Percentiles rank a stretch among this genome's conserved stretches.
phyloP scores from a whole-genome alignment of 2,329 filamentous ascomycete genomes.

The Botrytis porri region DNA sequence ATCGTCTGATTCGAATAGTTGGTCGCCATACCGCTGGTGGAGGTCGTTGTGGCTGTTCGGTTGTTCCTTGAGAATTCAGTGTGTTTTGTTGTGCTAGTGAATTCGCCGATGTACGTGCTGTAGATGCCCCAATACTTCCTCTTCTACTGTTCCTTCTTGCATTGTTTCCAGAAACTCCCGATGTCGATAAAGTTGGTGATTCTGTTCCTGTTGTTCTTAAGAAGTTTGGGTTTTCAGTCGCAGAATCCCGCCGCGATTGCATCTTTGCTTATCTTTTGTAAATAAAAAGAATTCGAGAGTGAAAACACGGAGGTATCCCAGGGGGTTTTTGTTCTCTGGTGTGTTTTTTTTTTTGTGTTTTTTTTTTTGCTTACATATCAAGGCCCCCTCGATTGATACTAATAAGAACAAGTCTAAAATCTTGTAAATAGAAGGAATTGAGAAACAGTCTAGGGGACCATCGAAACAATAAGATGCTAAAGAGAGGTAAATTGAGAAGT shows the following conservation, averaged over 20 bases:
- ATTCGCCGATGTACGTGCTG: slow-evolving; percentile 6
- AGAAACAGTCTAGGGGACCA: not conserved
- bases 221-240: slow-evolving; percentile 5
- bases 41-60: not conserved
- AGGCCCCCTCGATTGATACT: not conserved
- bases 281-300: not conserved
- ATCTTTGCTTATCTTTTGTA: slow-evolving; percentile 13
- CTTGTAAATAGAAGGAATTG: not conserved
- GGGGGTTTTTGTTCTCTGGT: not conserved
- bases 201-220: slow-evolving; percentile 10
- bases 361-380: not conserved
- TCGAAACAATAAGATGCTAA: not conserved
- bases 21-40: slow-evolving; percentile 24
- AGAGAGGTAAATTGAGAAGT: not conserved
- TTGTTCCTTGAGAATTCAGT: not conserved
- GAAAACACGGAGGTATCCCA: not conserved
- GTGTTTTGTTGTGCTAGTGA: slow-evolving; percentile 8
- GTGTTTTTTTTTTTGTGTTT: not conserved
- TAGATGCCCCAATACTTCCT: slow-evolving; percentile 3
- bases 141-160: slow-evolving; percentile 6
- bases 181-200: slow-evolving; percentile 2
- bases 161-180: not conserved
- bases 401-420: not conserved
- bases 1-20: slow-evolving; percentile 31
- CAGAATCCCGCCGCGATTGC: slow-evolving; percentile 10